Evolutionary conservation across 805 yeast genomes (phyloP).

Genomic region (Myxozyma monticola): DNA sequence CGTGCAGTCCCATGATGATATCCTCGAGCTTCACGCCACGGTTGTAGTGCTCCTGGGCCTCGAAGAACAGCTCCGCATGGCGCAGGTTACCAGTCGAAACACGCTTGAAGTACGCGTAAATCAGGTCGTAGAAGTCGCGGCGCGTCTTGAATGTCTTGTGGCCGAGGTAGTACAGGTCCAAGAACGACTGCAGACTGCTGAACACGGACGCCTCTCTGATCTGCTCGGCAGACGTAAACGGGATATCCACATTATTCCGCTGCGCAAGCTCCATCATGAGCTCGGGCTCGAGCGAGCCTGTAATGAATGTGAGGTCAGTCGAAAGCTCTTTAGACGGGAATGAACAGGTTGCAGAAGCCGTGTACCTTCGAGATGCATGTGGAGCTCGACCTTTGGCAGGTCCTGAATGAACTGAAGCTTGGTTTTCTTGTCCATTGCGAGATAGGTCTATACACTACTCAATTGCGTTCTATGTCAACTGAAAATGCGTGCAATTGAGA

Average conservation of each 20-base stretch:
- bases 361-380: constrained; percentile 77
- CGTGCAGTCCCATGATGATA: constrained; percentile 45
- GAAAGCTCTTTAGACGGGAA: neutral
- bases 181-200: constrained; percentile 71
- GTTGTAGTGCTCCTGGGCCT: constrained; percentile 31
- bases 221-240: constrained; percentile 55
- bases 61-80: constrained; percentile 30
- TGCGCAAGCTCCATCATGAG: constrained; percentile 66
- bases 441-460: too few relatives aligned
- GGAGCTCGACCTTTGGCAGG: constrained; percentile 86
- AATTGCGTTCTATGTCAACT: too few relatives aligned
- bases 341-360: neutral
- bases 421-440: constrained; percentile 27
- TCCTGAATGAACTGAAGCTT: constrained; percentile 54
- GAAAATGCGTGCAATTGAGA: too few relatives aligned
- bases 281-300: constrained; percentile 62
- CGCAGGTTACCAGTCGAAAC: constrained; percentile 29
- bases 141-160: constrained; percentile 70
- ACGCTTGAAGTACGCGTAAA: constrained; percentile 64
- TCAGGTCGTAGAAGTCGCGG: constrained; percentile 72
- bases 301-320: constrained; percentile 1
- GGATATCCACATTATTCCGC: constrained; percentile 61
- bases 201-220: constrained; percentile 60
- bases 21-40: constrained; percentile 30
- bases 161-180: constrained; percentile 77